Evolutionary conservation across 176 grass and related monocot species (phyloP).

Genomic region (Ananas comosus): DNA sequence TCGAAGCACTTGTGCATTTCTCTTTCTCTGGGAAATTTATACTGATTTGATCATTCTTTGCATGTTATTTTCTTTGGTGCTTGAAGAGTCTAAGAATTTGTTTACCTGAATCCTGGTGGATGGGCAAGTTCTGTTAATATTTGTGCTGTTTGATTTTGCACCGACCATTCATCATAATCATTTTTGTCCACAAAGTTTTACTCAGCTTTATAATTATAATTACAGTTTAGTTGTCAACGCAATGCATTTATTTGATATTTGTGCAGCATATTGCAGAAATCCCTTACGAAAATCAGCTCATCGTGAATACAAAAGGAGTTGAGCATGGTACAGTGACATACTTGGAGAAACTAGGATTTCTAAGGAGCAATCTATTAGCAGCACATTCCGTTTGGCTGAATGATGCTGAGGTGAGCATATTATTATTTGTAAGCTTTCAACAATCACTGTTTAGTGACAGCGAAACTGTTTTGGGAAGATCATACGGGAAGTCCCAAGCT

Average conservation of each 20-base stretch:
- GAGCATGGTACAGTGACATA: constrained; percentile 92
- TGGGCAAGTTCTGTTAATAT: neutral
- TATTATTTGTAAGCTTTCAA: neutral
- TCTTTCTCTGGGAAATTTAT: too few species aligned
- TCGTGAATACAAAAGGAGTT: constrained; percentile 50
- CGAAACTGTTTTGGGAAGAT: too few species aligned
- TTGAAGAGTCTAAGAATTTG: too few species aligned
- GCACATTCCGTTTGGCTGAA: constrained; percentile 93
- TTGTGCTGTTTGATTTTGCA: neutral
- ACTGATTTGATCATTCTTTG: too few species aligned
- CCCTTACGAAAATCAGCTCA: constrained; percentile 81
- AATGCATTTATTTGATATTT: constrained; percentile 16
- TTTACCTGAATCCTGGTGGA: neutral
- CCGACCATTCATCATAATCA: neutral
- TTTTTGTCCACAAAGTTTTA: neutral
- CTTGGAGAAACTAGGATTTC: constrained; percentile 81
- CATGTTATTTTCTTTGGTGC: too few species aligned
- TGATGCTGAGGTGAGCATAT: constrained; percentile 49
- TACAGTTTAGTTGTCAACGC: neutral
- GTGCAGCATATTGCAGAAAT: constrained; percentile 86
- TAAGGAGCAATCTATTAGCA: constrained; percentile 72
- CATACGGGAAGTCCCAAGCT: too few species aligned
- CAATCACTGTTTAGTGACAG: too few species aligned
- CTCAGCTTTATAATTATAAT: neutral
- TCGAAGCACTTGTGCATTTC: too few species aligned